phyloP scores from a whole-genome alignment of 257 asterid genomes.

The Nemophila menziesii region DNA sequence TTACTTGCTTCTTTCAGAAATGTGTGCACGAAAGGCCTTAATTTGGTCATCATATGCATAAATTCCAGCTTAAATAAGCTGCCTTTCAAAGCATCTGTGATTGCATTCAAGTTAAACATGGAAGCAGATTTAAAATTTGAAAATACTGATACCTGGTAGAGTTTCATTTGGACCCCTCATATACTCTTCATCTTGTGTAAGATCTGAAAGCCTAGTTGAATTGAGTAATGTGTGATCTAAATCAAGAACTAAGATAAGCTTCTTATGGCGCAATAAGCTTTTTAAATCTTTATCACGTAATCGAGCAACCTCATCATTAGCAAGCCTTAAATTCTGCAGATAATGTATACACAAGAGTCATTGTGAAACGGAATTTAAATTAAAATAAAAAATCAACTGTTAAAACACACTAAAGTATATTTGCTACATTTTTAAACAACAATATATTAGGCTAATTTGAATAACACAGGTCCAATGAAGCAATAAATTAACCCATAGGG shows the following conservation, averaged over 20 bases:
- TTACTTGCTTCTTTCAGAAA: conserved; percentile 67
- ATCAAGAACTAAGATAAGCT: conserved; percentile 75
- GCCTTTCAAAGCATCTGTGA: conserved; percentile 46
- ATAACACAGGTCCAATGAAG: background rate
- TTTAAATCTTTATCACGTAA: conserved; percentile 62
- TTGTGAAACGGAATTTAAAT: background rate
- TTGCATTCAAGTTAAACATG: conserved; percentile 13
- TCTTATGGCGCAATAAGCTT: conserved; percentile 38
- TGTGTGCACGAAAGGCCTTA: conserved; percentile 76
- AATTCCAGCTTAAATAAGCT: conserved; percentile 51
- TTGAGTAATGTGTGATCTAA: conserved; percentile 80
- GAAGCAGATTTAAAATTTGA: background rate
- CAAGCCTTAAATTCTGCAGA: conserved; percentile 67
- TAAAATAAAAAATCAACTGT: conserved; percentile 2
- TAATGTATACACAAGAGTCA: background rate
- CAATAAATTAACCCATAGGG: too few species aligned
- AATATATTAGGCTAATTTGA: too few species aligned
- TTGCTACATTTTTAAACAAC: too few species aligned
- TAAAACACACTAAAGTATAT: background rate
- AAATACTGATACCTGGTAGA: conserved; percentile 44
- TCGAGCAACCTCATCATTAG: conserved; percentile 53
- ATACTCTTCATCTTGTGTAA: conserved; percentile 45
- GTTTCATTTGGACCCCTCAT: conserved; percentile 33
- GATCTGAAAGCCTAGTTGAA: conserved; percentile 49
- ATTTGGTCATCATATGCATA: conserved; percentile 90